A percentile compares a stretch with the other conserved stretches of the same genome.
These are phyloP conservation scores for Gliomastix tumulicola DNA, from an alignment of 2,329 filamentous ascomycete genomes.

Conservation along the genomic window DNA sequence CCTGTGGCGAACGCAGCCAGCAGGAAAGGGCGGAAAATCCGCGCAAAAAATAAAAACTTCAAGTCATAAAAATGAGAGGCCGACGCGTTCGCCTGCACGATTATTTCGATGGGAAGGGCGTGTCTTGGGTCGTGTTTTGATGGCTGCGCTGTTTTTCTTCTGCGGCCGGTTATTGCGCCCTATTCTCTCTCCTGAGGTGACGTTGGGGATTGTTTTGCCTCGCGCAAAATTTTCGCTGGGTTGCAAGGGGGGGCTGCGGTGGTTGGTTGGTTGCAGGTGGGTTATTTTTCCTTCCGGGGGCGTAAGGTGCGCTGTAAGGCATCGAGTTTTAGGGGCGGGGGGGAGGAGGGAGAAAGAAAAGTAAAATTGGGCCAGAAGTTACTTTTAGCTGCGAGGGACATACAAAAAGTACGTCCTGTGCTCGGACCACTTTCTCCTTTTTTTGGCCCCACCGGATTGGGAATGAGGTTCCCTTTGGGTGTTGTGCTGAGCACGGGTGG, in stretches of 20 bases:
- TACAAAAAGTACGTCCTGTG: neutral
- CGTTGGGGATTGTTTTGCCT: slow-evolving; percentile 48
- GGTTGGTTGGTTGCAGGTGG: slow-evolving; percentile 11
- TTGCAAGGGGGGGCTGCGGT: too few relatives aligned
- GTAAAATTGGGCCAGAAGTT: too few relatives aligned
- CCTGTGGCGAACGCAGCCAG: too few relatives aligned
- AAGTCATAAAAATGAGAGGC: slow-evolving; percentile 52
- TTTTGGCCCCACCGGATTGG: neutral
- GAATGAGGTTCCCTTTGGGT: too few relatives aligned
- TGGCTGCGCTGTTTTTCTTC: slow-evolving; percentile 40
- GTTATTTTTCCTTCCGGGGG: neutral
- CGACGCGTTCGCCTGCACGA: slow-evolving; percentile 44
- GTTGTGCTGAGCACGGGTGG: too few relatives aligned
- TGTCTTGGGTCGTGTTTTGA: slow-evolving; percentile 46
- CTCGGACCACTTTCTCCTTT: slow-evolving; percentile 4
- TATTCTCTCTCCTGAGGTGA: too few relatives aligned
- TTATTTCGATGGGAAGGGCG: slow-evolving; percentile 42
- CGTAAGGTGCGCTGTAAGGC: neutral
- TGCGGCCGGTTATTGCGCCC: slow-evolving; percentile 16
- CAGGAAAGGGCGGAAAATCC: slow-evolving; percentile 44
- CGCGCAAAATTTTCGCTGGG: slow-evolving; percentile 47
- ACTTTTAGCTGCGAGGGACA: too few relatives aligned
- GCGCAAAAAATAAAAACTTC: slow-evolving; percentile 58
- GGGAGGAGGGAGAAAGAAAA: too few relatives aligned
- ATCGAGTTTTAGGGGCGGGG: too few relatives aligned